Evolutionary conservation across 2,329 filamentous ascomycete genomes (phyloP).

Genomic region (Pyrenophora seminiperda): DNA sequence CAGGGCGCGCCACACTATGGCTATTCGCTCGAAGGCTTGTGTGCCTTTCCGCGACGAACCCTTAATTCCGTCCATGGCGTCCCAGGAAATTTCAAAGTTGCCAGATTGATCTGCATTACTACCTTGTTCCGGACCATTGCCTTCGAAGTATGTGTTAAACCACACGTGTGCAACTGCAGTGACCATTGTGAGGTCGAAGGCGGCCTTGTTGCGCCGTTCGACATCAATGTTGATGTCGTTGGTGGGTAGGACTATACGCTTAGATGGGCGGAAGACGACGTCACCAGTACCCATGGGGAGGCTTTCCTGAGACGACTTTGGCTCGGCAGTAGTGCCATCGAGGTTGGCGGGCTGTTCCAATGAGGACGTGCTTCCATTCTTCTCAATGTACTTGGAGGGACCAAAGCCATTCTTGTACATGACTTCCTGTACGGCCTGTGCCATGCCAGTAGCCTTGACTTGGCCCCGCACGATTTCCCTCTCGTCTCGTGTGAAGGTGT

Average conservation of each 20-base stretch:
- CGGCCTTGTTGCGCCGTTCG: constrained; percentile 80
- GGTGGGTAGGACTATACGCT: constrained; percentile 72
- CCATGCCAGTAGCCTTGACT: constrained; percentile 50
- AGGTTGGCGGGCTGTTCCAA: constrained; percentile 22
- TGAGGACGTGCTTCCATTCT: constrained; percentile 28
- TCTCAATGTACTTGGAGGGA: constrained; percentile 28
- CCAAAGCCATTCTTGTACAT: constrained; percentile 48
- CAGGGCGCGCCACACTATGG: constrained; percentile 77
- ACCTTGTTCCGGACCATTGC: constrained; percentile 70
- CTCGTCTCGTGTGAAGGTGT: constrained; percentile 77
- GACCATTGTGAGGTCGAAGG: constrained; percentile 81
- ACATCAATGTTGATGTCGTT: constrained; percentile 91
- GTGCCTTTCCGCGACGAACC: constrained; percentile 83
- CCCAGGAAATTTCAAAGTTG: constrained; percentile 73
- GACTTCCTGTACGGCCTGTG: constrained; percentile 53
- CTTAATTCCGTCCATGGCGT: constrained; percentile 91
- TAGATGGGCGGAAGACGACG: constrained; percentile 76
- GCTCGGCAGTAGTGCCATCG: constrained; percentile 24
- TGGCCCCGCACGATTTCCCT: constrained; percentile 68
- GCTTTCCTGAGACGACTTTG: constrained; percentile 29
- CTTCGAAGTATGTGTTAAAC: constrained; percentile 96
- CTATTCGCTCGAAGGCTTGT: constrained; percentile 77
- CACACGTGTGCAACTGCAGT: constrained; percentile 93
- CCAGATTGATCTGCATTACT: constrained; percentile 72
- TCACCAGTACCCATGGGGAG: constrained; percentile 65